A percentile compares a stretch with the other conserved stretches of the same genome.
phyloP scores from a whole-genome alignment of 2,329 filamentous ascomycete species.

The Trichoderma simmonsii region DNA sequence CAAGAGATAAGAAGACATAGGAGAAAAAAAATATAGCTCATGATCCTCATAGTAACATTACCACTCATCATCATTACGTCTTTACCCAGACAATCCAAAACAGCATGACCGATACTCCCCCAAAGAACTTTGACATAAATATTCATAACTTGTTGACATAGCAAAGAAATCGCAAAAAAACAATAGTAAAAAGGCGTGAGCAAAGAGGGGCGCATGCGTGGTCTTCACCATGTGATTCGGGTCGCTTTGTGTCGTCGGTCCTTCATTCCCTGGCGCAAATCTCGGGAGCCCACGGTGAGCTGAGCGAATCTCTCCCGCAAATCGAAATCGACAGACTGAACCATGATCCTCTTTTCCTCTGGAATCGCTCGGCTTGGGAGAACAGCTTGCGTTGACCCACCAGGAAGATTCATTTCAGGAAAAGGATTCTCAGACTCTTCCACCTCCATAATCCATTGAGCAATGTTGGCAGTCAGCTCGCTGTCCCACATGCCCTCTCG shows the following conservation, averaged over 20 bases:
- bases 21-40: background rate
- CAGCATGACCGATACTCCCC: background rate
- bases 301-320: constrained; percentile 49
- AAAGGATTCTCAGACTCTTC: constrained; percentile 45
- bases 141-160: background rate
- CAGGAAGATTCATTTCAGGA: background rate
- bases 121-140: background rate
- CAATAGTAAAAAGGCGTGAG: background rate
- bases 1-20: background rate
- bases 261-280: constrained; percentile 43
- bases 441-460: constrained; percentile 52
- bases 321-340: constrained; percentile 56
- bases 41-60: background rate
- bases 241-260: constrained; percentile 49
- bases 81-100: background rate
- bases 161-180: background rate
- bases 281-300: constrained; percentile 53
- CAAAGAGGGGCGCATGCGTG: background rate
- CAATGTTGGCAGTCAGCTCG: constrained; percentile 54
- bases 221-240: constrained; percentile 46
- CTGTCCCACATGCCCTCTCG: constrained; percentile 70
- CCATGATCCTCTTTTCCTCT: constrained; percentile 54
- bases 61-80: background rate
- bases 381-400: background rate
- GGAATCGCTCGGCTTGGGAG: constrained; percentile 38